A percentile compares a stretch with the other conserved stretches of the same genome.
phyloP scores from a whole-genome alignment of 805 yeast species.

The Cyberlindnera mycetangii region DNA sequence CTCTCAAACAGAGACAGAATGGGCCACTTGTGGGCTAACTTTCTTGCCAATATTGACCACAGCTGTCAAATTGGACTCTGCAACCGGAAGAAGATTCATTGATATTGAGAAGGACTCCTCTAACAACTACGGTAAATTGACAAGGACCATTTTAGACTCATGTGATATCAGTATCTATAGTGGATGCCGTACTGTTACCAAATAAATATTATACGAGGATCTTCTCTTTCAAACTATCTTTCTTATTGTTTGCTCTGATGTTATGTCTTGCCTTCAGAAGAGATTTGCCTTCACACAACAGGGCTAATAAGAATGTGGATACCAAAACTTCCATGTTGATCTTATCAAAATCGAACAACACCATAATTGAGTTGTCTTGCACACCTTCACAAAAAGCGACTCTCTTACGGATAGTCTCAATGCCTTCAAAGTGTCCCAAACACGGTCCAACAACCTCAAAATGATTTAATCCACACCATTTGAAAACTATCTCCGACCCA shows the following conservation, averaged over 20 bases:
- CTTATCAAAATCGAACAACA: conserved; percentile 21
- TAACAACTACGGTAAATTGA: conserved; percentile 23
- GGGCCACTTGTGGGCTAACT: conserved; percentile 28
- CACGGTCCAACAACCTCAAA: conserved; percentile 21
- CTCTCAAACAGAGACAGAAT: conserved; percentile 18
- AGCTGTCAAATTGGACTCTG: conserved; percentile 21
- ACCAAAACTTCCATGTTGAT: conserved; percentile 26
- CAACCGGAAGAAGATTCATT: conserved; percentile 22
- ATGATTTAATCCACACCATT: conserved; percentile 25
- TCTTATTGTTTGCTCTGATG: no score
- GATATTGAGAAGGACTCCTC: conserved; percentile 19
- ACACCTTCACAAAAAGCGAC: conserved; percentile 21
- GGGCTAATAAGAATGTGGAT: conserved; percentile 21
- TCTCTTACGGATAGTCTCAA: conserved; percentile 18
- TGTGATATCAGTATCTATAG: conserved; percentile 21
- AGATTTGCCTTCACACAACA: conserved; percentile 5
- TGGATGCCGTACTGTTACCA: conserved; percentile 20
- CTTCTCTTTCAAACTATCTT: background rate
- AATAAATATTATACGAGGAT: conserved; percentile 1
- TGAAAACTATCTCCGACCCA: conserved; percentile 17
- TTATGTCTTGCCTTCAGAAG: background rate
- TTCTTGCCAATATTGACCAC: conserved; percentile 22
- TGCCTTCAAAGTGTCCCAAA: background rate
- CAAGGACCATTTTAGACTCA: conserved; percentile 16
- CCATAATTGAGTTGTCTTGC: conserved; percentile 11